phyloP scores from a whole-genome alignment of 192 early-diverging fungal species.

The Chytriomyces sp. region DNA sequence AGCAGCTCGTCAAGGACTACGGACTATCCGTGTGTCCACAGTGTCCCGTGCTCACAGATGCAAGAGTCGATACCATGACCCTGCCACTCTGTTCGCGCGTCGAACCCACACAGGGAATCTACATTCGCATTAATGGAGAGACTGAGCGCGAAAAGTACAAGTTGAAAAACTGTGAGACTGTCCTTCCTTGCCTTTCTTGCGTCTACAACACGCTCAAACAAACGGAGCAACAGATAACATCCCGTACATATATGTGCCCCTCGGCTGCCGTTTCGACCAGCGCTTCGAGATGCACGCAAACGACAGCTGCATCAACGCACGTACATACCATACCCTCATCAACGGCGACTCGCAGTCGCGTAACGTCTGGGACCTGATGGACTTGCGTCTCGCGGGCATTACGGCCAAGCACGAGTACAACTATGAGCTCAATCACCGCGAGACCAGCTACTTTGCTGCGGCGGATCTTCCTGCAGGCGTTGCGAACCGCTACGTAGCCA shows the following conservation, averaged over 20 bases:
- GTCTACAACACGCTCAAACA: background rate
- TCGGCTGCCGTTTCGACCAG: slow-evolving; percentile 27
- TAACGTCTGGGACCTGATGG: slow-evolving; percentile 1
- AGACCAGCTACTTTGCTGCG: background rate
- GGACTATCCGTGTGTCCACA: background rate
- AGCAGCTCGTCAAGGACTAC: background rate
- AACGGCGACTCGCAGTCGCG: slow-evolving; percentile 26
- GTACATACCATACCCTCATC: background rate
- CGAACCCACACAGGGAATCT: slow-evolving; percentile 3
- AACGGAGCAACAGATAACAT: background rate
- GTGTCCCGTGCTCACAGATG: slow-evolving; percentile 2
- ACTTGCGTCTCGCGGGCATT: background rate
- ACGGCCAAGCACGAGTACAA: background rate
- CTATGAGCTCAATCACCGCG: background rate
- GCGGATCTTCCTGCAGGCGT: no score
- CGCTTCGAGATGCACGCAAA: slow-evolving; percentile 14
- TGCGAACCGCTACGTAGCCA: background rate
- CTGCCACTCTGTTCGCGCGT: slow-evolving; percentile 4
- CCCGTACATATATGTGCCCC: background rate
- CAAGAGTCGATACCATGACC: background rate
- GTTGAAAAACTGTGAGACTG: background rate
- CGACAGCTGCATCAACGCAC: background rate
- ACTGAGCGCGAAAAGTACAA: slow-evolving; percentile 9
- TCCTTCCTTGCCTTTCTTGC: slow-evolving; percentile 7
- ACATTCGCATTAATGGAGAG: slow-evolving; percentile 4